These are phyloP conservation scores for Hevea brasiliensis DNA, from an alignment of 345 rosid genomes.

Conservation along the genomic window DNA sequence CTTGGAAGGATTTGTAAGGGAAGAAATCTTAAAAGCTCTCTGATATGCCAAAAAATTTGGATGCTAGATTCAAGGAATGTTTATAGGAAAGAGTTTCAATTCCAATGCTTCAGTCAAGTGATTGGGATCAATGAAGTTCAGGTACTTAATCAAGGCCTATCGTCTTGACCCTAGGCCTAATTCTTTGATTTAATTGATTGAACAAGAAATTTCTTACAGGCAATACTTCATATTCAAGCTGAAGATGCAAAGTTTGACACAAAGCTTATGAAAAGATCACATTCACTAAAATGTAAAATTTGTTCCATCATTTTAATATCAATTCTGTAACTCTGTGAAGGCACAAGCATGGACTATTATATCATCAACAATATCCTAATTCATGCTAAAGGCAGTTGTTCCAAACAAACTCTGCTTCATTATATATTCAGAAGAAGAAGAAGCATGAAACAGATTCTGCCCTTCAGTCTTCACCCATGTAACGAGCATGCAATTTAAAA, in stretches of 20 bases:
- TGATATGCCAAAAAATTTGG: neutral
- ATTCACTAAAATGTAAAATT: neutral
- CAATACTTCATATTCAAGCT: neutral
- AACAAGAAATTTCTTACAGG: neutral
- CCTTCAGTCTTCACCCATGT: neutral
- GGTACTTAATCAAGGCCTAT: neutral
- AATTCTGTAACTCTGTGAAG: neutral
- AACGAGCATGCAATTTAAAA: neutral
- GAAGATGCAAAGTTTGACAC: neutral
- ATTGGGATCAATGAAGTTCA: neutral
- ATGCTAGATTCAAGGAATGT: neutral
- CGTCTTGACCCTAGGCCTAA: neutral
- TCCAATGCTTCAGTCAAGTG: neutral
- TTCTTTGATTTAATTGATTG: neutral
- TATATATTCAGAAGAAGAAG: neutral
- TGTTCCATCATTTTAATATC: neutral
- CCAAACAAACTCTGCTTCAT: neutral
- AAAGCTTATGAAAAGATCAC: neutral
- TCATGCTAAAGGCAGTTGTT: neutral
- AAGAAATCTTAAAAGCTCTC: neutral
- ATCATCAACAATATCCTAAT: neutral
- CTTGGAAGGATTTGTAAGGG: neutral
- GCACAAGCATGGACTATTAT: neutral
- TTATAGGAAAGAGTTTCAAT: neutral
- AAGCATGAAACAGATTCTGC: neutral